A percentile compares a stretch with the other conserved stretches of the same genome.
Conservation (phyloP, 306 rosid species). For the Leucaena leucocephala region DNA sequence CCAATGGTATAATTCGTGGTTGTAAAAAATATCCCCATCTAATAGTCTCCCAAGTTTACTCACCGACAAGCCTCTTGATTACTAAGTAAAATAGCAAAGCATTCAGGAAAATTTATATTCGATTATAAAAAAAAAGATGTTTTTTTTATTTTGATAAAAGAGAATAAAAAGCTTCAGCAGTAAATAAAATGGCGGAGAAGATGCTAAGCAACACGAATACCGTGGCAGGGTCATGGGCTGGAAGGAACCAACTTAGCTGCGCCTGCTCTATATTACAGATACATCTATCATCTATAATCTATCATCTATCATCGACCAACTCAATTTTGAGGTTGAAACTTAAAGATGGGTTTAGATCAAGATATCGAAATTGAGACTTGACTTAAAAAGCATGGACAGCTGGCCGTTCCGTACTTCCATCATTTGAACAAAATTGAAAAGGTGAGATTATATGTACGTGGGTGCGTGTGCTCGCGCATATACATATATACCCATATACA, state of each 20-base stretch:
- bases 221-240: not conserved
- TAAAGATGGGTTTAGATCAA: not conserved
- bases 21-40: no score
- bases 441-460: not conserved
- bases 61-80: no score
- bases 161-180: no score
- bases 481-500: no score
- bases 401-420: constrained; percentile 11
- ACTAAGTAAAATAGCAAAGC: no score
- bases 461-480: no score
- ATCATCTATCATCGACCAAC: not conserved
- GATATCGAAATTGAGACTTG: constrained; percentile 4
- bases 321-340: constrained; percentile 12
- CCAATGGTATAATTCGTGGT: no score
- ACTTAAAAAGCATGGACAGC: not conserved
- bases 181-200: not conserved
- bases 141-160: no score
- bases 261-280: not conserved
- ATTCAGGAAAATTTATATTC: no score
- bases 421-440: not conserved
- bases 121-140: no score
- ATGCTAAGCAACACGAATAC: constrained; percentile 7
- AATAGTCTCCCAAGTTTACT: no score
- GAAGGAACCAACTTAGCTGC: constrained; percentile 7
- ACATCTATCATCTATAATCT: not conserved